These are phyloP conservation scores for Moesziomyces sp. DNA, from an alignment of 1,284 basidiomycete genomes.

Conservation along the genomic window DNA sequence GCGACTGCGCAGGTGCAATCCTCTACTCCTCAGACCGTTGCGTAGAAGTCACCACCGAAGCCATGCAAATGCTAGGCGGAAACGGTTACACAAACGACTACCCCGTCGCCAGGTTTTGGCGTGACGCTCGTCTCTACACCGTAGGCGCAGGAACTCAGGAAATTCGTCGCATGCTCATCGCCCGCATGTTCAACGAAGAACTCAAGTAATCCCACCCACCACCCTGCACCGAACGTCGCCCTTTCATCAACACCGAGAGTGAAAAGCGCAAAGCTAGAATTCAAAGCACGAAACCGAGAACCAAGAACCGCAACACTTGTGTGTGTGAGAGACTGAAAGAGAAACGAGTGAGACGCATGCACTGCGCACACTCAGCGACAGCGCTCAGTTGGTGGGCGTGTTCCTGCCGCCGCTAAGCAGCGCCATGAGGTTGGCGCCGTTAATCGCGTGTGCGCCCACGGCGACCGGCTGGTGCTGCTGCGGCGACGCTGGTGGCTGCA, in stretches of 20 bases:
- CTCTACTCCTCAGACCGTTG: conserved; percentile 52
- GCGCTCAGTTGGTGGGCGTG: conserved; percentile 16
- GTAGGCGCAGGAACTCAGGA: conserved; percentile 63
- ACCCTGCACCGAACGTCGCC: too few relatives aligned
- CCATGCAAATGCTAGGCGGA: conserved; percentile 58
- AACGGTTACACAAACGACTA: conserved; percentile 58
- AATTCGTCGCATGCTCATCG: conserved; percentile 61
- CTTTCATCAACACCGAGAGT: too few relatives aligned
- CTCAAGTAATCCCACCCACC: neutral
- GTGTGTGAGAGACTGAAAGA: too few relatives aligned
- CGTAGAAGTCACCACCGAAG: conserved; percentile 56
- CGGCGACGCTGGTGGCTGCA: conserved; percentile 3
- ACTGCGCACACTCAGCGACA: too few relatives aligned
- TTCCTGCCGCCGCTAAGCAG: conserved; percentile 31
- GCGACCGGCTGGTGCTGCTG: conserved; percentile 11
- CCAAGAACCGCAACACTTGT: too few relatives aligned
- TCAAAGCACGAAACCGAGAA: neutral
- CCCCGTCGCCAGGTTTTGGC: conserved; percentile 48
- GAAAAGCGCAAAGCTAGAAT: conserved; percentile 1
- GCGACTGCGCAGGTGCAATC: conserved; percentile 67
- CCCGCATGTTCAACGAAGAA: conserved; percentile 49
- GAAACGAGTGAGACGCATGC: too few relatives aligned
- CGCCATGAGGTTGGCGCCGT: conserved; percentile 52
- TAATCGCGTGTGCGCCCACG: conserved; percentile 38
- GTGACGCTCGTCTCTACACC: conserved; percentile 58